Evolutionary conservation across 345 rosid genomes (phyloP).

Genomic region (Atalantia buxifolia): DNA sequence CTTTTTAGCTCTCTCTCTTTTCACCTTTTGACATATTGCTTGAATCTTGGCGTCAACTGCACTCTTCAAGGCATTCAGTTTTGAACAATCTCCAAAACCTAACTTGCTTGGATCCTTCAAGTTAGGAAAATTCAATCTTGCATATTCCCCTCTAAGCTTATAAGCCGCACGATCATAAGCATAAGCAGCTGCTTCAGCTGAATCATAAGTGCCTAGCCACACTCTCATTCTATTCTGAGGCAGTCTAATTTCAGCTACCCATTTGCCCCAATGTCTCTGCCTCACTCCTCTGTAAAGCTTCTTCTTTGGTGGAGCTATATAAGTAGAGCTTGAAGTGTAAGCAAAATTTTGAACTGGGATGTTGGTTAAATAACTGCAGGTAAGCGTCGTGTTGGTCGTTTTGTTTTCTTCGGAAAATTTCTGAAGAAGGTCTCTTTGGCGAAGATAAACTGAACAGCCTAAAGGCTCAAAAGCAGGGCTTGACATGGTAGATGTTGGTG

Average conservation of each 20-base stretch:
- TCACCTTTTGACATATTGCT: conserved; percentile 77
- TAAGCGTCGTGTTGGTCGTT: conserved; percentile 9
- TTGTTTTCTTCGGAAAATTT: conserved; percentile 57
- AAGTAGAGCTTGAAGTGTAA: conserved; percentile 19
- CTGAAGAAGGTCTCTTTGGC: conserved; percentile 70
- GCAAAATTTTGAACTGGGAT: conserved; percentile 23
- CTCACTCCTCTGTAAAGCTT: conserved; percentile 97
- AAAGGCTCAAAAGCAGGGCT: conserved; percentile 37
- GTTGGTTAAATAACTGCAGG: conserved; percentile 1
- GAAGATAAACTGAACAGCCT: conserved; percentile 87
- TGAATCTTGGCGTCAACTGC: conserved; percentile 89
- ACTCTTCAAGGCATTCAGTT: conserved; percentile 54
- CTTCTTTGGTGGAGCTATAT: conserved; percentile 43
- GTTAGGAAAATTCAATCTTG: conserved; percentile 81
- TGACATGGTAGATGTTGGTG: conserved; percentile 24
- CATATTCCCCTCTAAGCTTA: conserved; percentile 92
- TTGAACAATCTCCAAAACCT: conserved; percentile 57
- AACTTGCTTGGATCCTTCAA: conserved; percentile 58
- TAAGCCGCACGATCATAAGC: conserved; percentile 99
- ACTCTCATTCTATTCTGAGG: conserved; percentile 96
- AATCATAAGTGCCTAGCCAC: conserved; percentile 92
- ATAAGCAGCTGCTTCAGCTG: conserved; percentile 90
- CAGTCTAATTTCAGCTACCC: conserved; percentile 96
- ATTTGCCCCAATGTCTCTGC: conserved; percentile 99
- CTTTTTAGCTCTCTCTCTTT: conserved; percentile 58